Evolutionary conservation across 352 stramenopile genomes (phyloP), one percentile per base, ranked within the genome.

Genomic region (Globisporangium nunn): DNA sequence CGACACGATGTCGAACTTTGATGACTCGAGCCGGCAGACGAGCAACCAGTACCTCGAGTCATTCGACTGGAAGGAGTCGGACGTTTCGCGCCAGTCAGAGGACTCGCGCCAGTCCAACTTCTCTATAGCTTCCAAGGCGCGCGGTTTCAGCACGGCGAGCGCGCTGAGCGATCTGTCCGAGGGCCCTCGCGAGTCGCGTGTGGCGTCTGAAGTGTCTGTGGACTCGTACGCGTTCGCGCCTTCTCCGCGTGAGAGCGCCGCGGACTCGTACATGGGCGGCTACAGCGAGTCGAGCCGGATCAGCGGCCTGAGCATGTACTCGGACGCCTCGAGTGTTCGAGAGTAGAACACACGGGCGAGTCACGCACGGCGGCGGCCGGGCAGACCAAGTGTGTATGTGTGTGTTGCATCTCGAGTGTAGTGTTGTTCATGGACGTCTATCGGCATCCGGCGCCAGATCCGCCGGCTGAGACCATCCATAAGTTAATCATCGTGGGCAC

Each of bases 181-280:
- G 39, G 72, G 71, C 6, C 68, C 71, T 44, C 64, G 67, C 14
- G 51, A 66, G 30, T 73, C 75, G 35, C 75, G 78, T 4, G 52
- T 81, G 6, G 66, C 84, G 31, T 89, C 78, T 23, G 78, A 88
- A 50, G 68, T 76, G 37, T 91, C 81, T 0, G 74, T 87, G 39
- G 81, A 89, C 56, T 89, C 81, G 63, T 91, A 89, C 57, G 70
- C 68, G 23, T 87, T 87, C 63, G 40, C 81, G 74, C 66, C 78
- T 70, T 53, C 68, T 30, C 87, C 81, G 12, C 69, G 69, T 23
- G 59, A 56, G 7, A 85, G 72, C n/a, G 51, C 61, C 5, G 67
- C 61, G 8, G 80, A 90, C 60, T 91, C 81, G 56, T 91, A 91
- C 69, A 68, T 67, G 53, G 88, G 78, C 12, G 74, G 68, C 11